Base-by-base conservation (phyloP, 2,329 filamentous ascomycete genomes). In the Incumbomyces delicatus region DNA sequence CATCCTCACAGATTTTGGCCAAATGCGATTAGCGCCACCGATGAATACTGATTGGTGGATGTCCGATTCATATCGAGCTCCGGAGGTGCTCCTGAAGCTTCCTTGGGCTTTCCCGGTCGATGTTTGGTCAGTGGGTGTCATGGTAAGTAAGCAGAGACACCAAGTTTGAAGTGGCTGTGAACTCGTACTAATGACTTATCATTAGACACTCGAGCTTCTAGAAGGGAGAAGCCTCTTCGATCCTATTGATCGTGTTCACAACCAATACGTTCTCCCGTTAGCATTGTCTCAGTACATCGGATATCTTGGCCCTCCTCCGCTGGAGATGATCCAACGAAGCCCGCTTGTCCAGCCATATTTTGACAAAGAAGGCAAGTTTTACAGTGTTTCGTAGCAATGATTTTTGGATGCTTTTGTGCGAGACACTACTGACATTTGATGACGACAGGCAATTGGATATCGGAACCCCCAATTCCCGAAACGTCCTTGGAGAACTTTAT, bases 271-370 rank as follows among this genome's bases (percentile, higher is more conserved):
- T 10, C 48, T 58, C 33, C 57, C 54, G 12, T 34, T 60, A 27
- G 59, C 57, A 38, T 41, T 61, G 36, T 53, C 54, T 1, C 56
- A 61, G 41, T 61, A 61, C 42, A 60, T 61, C 27, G 56, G 52
- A 6, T 59, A 57, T 50, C 56, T 58, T 36, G 56, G 57, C 6
- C 55, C 46, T 37, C 57, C 57, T 13, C 54, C 55, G 20, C 50
- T 57, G 17, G 43, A 58, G 13, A 57, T 60, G 17, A 48, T 58
- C 31, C 31, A 44, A 42, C 36, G 56, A 16, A 58, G 54, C 20
- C 54, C 56, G 14, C 47, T 45, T 17, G 47, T 58, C 33, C 47
- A 31, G n/a, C 48, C 46, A 10, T 58, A 54, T 44, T 57, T 58
- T 49, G 48, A 59, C 50, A 40, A 43, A 35, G 44, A 47, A 49